phyloP scores from a whole-genome alignment of 495 filamentous ascomycete genomes.

The Paragyromitra xinjiangensis region DNA sequence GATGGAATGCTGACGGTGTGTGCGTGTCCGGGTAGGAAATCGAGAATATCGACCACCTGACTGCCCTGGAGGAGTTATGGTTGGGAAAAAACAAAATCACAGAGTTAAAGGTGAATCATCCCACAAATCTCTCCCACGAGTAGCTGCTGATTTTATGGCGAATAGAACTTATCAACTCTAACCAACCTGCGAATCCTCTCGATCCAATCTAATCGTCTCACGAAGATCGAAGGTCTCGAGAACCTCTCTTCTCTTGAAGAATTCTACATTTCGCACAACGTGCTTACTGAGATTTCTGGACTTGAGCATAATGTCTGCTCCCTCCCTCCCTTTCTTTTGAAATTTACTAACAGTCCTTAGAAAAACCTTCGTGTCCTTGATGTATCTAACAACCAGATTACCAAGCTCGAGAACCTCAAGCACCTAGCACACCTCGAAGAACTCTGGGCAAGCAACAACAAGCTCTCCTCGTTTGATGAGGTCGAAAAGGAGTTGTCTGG shows the following conservation, averaged over 20 bases:
- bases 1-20: conserved; percentile 23
- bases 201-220: conserved; percentile 96
- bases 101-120: conserved; percentile 70
- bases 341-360: conserved; percentile 19
- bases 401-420: conserved; percentile 74
- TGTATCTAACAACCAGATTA: conserved; percentile 87
- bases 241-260: conserved; percentile 84
- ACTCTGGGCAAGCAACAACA: conserved; percentile 92
- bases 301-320: conserved; percentile 68
- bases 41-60: conserved; percentile 81
- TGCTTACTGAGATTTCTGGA: conserved; percentile 78
- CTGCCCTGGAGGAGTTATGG: conserved; percentile 85
- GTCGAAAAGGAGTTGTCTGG: conserved; percentile 78
- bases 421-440: conserved; percentile 77
- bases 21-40: conserved; percentile 69
- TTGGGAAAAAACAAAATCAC: conserved; percentile 98
- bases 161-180: conserved; percentile 72
- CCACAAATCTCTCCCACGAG: background rate
- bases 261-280: conserved; percentile 97
- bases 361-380: conserved; percentile 79
- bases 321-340: background rate
- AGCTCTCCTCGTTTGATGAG: conserved; percentile 79
- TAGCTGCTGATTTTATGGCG: conserved; percentile 23
- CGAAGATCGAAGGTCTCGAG: conserved; percentile 76
- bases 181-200: conserved; percentile 86